A percentile compares a stretch with the other conserved stretches of the same genome.
Evolutionary conservation across 2,329 filamentous ascomycete genomes (phyloP).

Genomic region (Teratosphaeria zuluensis): DNA sequence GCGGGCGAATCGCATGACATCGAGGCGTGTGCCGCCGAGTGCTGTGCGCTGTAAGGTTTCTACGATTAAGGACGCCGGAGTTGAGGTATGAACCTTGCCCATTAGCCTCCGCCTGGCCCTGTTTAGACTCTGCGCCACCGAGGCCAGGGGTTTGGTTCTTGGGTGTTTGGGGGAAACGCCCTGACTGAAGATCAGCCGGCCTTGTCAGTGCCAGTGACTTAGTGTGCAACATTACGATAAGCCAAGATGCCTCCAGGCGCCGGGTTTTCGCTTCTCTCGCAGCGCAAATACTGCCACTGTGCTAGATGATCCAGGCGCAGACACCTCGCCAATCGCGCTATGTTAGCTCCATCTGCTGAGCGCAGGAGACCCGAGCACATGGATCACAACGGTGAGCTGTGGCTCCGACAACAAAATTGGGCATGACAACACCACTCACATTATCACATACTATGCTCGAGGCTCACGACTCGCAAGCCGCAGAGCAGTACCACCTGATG

Average conservation of each 20-base stretch:
- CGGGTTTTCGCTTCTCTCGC: not conserved
- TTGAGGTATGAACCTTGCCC: not conserved
- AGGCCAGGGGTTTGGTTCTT: not conserved
- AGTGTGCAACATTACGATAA: no score
- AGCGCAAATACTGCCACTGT: not conserved
- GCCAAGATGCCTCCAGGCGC: no score
- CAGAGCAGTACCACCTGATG: not conserved
- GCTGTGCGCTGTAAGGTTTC: not conserved
- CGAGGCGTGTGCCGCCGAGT: not conserved
- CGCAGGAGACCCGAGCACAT: not conserved
- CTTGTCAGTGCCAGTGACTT: no score
- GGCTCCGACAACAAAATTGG: not conserved
- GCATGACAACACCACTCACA: not conserved
- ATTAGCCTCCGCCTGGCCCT: not conserved
- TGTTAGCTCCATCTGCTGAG: not conserved
- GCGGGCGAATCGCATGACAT: not conserved
- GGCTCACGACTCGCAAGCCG: not conserved
- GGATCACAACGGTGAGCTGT: not conserved
- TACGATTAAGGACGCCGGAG: not conserved
- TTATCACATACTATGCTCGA: not conserved
- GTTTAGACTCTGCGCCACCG: not conserved
- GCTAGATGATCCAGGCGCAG: not conserved
- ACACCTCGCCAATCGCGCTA: not conserved
- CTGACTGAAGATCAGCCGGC: no score
- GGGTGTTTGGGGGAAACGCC: not conserved